phyloP scores from a whole-genome alignment of 176 grass and related monocot species.

The Aegilops speltoides region DNA sequence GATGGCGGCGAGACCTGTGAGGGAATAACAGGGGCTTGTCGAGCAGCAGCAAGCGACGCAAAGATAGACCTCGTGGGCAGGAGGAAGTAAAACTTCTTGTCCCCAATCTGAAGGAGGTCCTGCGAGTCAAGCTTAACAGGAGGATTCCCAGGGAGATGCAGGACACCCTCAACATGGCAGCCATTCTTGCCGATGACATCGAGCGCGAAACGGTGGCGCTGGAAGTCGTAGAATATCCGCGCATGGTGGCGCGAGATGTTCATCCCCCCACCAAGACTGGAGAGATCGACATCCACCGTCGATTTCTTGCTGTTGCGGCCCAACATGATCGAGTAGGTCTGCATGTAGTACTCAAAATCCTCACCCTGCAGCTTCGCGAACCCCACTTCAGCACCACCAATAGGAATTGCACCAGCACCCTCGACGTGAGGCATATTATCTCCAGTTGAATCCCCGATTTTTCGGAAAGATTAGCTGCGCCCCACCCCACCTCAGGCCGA shows the following conservation, averaged over 20 bases:
- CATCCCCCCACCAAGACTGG: constrained; percentile 76
- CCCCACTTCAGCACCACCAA: constrained; percentile 45
- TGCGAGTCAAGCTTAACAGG: constrained; percentile 87
- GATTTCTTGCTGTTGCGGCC: constrained; percentile 91
- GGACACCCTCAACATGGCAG: constrained; percentile 74
- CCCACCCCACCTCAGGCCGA: too few relatives aligned
- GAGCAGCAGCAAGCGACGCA: constrained; percentile 42
- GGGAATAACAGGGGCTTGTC: constrained; percentile 31
- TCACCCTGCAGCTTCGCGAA: constrained; percentile 96
- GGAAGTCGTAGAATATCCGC: constrained; percentile 89
- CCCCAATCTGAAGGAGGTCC: constrained; percentile 90
- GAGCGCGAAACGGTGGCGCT: constrained; percentile 71
- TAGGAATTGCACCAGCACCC: constrained; percentile 1
- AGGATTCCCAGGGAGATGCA: constrained; percentile 60
- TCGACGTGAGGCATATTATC: neutral
- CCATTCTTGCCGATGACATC: constrained; percentile 93
- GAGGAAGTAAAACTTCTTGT: constrained; percentile 92
- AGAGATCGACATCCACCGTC: constrained; percentile 83
- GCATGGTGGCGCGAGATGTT: constrained; percentile 91
- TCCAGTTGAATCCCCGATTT: neutral
- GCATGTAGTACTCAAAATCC: constrained; percentile 97
- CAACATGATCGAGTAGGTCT: constrained; percentile 91
- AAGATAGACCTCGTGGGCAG: constrained; percentile 75
- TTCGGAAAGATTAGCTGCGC: too few relatives aligned
- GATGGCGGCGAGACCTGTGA: constrained; percentile 23